Percentiles rank a stretch among this genome's conserved stretches.
Conservation (phyloP, 345 rosid species). For the Psidium friedrichsthalianum region DNA sequence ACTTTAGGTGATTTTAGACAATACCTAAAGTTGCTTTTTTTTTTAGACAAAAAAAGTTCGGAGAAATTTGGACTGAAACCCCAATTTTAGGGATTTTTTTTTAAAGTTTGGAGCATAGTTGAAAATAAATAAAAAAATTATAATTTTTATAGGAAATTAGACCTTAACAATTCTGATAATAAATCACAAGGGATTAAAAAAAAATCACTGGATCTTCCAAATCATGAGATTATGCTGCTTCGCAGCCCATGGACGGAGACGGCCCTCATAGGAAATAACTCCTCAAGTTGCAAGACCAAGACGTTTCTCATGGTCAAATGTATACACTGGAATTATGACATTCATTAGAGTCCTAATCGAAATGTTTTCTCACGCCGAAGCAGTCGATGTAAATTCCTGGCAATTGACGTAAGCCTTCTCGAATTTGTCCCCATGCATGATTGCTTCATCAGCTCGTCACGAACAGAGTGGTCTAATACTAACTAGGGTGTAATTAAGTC, state of each 20-base stretch:
- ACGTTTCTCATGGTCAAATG: neutral
- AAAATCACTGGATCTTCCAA: neutral
- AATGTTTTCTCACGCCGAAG: neutral
- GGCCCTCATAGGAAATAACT: neutral
- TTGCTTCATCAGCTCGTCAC: neutral
- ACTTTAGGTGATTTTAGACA: no score
- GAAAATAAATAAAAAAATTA: no score
- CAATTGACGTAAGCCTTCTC: neutral
- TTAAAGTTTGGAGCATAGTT: no score
- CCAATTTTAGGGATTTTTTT: no score
- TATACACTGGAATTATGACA: no score
- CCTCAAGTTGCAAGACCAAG: neutral
- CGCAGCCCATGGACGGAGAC: neutral
- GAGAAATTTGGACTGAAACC: no score
- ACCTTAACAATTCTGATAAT: neutral
- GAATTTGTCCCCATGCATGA: neutral
- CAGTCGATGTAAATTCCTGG: neutral
- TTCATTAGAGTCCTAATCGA: neutral
- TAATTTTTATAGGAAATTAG: no score
- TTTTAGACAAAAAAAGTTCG: no score
- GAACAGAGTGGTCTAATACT: neutral
- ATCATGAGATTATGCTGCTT: neutral
- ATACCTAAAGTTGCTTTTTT: no score
- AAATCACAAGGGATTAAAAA: neutral
- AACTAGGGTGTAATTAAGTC: neutral